Percentiles rank a stretch among this genome's conserved stretches.
These are phyloP conservation scores for Kodamaea alishanica DNA, from an alignment of 1,139 yeast genomes.

Conservation along the genomic window DNA sequence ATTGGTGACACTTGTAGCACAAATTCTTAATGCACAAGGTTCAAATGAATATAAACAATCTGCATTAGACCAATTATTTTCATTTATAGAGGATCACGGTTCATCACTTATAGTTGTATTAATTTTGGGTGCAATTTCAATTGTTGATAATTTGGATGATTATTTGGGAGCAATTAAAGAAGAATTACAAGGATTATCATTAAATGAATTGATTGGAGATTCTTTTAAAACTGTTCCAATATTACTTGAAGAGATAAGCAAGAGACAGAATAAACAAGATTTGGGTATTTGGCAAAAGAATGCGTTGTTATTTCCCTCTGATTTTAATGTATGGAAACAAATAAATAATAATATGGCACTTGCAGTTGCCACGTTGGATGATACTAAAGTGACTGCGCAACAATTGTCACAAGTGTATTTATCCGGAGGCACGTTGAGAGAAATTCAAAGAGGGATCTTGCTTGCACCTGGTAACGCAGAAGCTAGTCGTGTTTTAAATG, in stretches of 20 bases:
- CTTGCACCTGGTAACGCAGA: constrained; percentile 25
- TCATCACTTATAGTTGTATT: constrained; percentile 62
- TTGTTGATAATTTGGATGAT: constrained; percentile 59
- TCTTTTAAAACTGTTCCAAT: constrained; percentile 54
- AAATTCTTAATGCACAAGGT: constrained; percentile 71
- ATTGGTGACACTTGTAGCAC: constrained; percentile 71
- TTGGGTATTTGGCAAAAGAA: constrained; percentile 58
- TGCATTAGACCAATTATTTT: constrained; percentile 69
- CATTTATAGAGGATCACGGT: constrained; percentile 61
- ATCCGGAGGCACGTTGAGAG: constrained; percentile 44
- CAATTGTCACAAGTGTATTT: constrained; percentile 53
- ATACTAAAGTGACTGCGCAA: constrained; percentile 49
- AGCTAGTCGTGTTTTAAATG: constrained; percentile 7
- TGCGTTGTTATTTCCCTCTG: constrained; percentile 72
- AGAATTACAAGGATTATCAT: constrained; percentile 54
- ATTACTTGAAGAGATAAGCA: constrained; percentile 52
- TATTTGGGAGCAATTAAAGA: constrained; percentile 62
- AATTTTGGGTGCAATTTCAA: constrained; percentile 76
- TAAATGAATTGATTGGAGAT: constrained; percentile 49
- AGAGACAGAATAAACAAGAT: constrained; percentile 21
- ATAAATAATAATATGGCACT: constrained; percentile 48
- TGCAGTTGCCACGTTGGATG: constrained; percentile 44
- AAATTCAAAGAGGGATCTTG: constrained; percentile 55
- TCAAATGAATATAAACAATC: constrained; percentile 74
- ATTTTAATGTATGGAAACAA: constrained; percentile 63